Base-by-base conservation (phyloP, 2,329 filamentous ascomycete genomes). In the Zalaria obscura region DNA sequence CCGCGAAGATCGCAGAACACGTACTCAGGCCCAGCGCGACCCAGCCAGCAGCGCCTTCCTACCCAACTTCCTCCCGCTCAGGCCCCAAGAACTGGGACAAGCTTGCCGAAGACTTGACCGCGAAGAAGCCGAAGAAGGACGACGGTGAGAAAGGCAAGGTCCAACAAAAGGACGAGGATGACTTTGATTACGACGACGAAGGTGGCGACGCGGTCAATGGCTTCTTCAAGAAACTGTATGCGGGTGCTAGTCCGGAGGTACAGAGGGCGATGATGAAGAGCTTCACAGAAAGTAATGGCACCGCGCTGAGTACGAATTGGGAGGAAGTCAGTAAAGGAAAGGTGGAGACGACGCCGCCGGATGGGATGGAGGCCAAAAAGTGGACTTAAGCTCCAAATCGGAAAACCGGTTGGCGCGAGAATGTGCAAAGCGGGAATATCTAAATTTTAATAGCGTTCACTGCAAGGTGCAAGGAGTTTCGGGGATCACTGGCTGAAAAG, bases 201-300 rank as follows among this genome's bases (percentile, higher is more conserved):
- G 46, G 63, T 25, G 72, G 70, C 1, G 76, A 80, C 45, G 75
- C 81, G 27, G 77, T 87, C 5, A 82, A 93, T 52, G 57, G 61
- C 7, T 96, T 95, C 65, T 98, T 98, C 70, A 91, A 93, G 69
- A 79, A 82, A 54, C 68, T 98, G 1, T 96, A 89, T 64, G 77
- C 81, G 47, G 70, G 68, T 31, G 78, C 85, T 0, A 78, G 81
- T 38, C 76, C 80, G 0, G 89, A 98, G 52, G 84, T 85, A 44
- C 78, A 78, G 56, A 77, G 87, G 2, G 91, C 91, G 5, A 98
- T 98, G 91, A 85, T 93, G 77, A 98, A 98, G 75, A 93, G 85
- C 56, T 96, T 85, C 55, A 72, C 78, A 9, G 89, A 98, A 69
- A 95, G 88, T 61, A 91, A 93, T 51, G 91, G 91, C 4, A 98